These are phyloP conservation scores for Metarhizium rileyi DNA, from an alignment of 2,329 filamentous ascomycete genomes.

Conservation along the genomic window DNA sequence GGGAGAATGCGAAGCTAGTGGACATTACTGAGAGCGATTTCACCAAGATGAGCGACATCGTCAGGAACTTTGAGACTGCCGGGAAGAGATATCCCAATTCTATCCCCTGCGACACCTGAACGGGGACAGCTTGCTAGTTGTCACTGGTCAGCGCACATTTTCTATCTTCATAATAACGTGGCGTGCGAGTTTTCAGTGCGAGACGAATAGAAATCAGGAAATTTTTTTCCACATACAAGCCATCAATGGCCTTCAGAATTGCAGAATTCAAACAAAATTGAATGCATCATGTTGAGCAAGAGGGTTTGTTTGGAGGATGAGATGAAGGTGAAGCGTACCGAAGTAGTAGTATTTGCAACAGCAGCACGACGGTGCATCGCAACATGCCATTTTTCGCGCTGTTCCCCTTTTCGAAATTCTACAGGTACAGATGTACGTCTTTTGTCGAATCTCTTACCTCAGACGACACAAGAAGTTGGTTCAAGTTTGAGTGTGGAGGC, in stretches of 20 bases:
- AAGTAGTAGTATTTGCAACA: background rate
- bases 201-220: background rate
- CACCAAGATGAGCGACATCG: conserved; percentile 35
- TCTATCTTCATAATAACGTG: conserved; percentile 2
- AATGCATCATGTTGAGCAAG: conserved; percentile 24
- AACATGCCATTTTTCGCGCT: background rate
- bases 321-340: background rate
- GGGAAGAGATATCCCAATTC: conserved; percentile 39
- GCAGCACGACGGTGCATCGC: background rate
- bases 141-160: background rate
- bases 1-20: conserved; percentile 48
- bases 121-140: background rate
- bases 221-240: conserved; percentile 22
- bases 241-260: conserved; percentile 31
- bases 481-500: background rate
- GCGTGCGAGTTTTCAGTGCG: background rate
- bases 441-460: background rate
- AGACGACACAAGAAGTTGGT: background rate
- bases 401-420: background rate
- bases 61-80: conserved; percentile 36
- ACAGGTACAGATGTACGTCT: background rate
- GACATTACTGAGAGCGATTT: conserved; percentile 41
- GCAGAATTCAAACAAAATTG: conserved; percentile 36
- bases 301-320: background rate
- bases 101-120: conserved; percentile 1